These are phyloP conservation scores for Citrus medica DNA, from an alignment of 345 rosid species.

Conservation along the genomic window DNA sequence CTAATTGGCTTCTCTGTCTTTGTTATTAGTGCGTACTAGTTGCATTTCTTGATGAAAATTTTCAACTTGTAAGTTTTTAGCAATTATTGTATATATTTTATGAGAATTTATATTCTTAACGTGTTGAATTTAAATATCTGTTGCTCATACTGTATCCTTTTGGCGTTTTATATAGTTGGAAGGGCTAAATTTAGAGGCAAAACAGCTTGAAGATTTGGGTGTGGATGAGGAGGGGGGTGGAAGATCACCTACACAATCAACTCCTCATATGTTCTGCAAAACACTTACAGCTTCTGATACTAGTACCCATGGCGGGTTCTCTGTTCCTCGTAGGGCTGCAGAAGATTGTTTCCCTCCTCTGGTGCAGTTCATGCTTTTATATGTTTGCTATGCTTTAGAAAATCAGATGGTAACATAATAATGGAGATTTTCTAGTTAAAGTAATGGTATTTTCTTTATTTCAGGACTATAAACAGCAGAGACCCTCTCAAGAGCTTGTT, in stretches of 20 bases:
- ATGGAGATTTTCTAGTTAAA: not conserved
- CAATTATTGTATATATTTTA: not conserved
- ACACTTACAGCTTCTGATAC: constrained; percentile 91
- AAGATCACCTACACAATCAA: constrained; percentile 52
- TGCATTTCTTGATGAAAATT: not conserved
- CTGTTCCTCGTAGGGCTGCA: constrained; percentile 88
- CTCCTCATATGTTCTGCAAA: constrained; percentile 89
- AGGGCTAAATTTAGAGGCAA: constrained; percentile 47
- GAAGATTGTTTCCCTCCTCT: constrained; percentile 90
- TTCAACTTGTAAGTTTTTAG: not conserved
- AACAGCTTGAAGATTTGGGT: constrained; percentile 41
- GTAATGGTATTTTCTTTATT: constrained; percentile 2
- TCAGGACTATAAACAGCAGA: constrained; percentile 83
- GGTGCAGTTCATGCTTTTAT: constrained; percentile 28
- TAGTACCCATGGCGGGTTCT: constrained; percentile 94
- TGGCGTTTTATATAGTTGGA: constrained; percentile 40
- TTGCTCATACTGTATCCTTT: not conserved
- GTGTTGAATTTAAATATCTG: not conserved
- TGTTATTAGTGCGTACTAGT: not conserved
- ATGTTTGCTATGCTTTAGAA: not conserved
- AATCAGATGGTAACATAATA: not conserved
- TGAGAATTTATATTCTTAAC: not conserved
- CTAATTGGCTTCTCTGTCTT: not conserved
- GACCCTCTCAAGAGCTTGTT: constrained; percentile 87
- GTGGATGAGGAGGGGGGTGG: constrained; percentile 51